Conservation (phyloP, 2,329 filamentous ascomycete species). For the Fusarium aywerte region DNA sequence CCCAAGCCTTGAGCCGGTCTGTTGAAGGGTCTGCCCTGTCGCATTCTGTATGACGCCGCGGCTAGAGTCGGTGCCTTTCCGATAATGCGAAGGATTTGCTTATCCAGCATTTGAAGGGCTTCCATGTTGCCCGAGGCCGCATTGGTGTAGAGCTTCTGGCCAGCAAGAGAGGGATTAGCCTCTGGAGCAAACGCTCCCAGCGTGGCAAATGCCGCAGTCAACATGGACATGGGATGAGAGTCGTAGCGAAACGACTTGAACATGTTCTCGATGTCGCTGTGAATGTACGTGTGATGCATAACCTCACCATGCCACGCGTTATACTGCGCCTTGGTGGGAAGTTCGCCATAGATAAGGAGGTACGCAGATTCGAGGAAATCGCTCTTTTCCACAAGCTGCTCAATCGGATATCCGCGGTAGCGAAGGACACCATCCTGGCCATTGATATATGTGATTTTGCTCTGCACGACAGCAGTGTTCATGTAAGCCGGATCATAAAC, state of each 20-base stretch:
- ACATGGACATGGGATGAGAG: slow-evolving; percentile 64
- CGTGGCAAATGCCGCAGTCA: slow-evolving; percentile 61
- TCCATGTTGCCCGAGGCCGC: slow-evolving; percentile 55
- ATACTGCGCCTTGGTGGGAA: slow-evolving; percentile 57
- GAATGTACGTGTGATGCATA: slow-evolving; percentile 63
- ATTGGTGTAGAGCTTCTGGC: slow-evolving; percentile 62
- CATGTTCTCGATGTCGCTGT: slow-evolving; percentile 61
- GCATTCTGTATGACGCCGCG: slow-evolving; percentile 63
- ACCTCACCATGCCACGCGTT: slow-evolving; percentile 58
- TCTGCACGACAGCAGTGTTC: slow-evolving; percentile 63
- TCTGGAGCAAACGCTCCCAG: slow-evolving; percentile 62
- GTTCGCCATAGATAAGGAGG: slow-evolving; percentile 63
- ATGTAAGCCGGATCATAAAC: slow-evolving; percentile 64
- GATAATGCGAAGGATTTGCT: slow-evolving; percentile 63
- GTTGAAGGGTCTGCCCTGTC: slow-evolving; percentile 63
- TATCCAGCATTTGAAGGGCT: slow-evolving; percentile 59
- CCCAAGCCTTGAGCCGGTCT: slow-evolving; percentile 58
- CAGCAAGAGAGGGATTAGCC: slow-evolving; percentile 61
- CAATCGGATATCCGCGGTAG: slow-evolving; percentile 63
- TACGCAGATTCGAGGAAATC: slow-evolving; percentile 62
- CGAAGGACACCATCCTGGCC: slow-evolving; percentile 62
- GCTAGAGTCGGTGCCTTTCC: slow-evolving; percentile 63
- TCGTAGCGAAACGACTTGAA: slow-evolving; percentile 63
- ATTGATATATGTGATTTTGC: slow-evolving; percentile 64
- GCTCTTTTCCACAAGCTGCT: slow-evolving; percentile 61